phyloP scores from a whole-genome alignment of 306 rosid species.

The Quercus rubra region DNA sequence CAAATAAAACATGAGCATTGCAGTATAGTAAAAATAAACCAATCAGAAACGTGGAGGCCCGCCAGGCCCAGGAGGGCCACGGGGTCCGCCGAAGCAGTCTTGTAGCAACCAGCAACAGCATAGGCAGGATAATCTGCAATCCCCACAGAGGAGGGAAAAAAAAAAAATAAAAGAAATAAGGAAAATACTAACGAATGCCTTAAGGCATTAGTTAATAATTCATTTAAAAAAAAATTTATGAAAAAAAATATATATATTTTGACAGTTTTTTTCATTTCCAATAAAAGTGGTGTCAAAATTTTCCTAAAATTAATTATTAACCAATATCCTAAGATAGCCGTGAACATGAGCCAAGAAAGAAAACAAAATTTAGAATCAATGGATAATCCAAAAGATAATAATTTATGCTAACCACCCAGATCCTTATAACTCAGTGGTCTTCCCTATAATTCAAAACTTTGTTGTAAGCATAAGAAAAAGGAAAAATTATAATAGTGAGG shows the following conservation, averaged over 20 bases:
- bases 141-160: not conserved
- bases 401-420: not conserved
- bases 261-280: no score
- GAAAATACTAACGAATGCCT: no score
- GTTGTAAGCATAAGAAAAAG: no score
- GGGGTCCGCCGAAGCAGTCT: conserved; percentile 57
- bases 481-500: no score
- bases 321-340: fast-evolving
- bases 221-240: no score
- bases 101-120: conserved; percentile 73
- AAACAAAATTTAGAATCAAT: not conserved
- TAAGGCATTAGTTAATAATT: no score
- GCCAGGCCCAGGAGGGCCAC: conserved; percentile 42
- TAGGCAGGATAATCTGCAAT: conserved; percentile 59
- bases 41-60: conserved; percentile 39
- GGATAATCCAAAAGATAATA: not conserved
- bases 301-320: no score
- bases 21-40: not conserved
- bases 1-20: not conserved
- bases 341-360: no score
- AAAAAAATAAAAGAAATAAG: not conserved
- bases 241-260: no score
- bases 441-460: no score
- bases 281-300: no score
- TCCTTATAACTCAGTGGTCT: no score